These are phyloP conservation scores for Violaceomyces palustris DNA, from an alignment of 1,284 basidiomycete genomes.

Conservation along the genomic window DNA sequence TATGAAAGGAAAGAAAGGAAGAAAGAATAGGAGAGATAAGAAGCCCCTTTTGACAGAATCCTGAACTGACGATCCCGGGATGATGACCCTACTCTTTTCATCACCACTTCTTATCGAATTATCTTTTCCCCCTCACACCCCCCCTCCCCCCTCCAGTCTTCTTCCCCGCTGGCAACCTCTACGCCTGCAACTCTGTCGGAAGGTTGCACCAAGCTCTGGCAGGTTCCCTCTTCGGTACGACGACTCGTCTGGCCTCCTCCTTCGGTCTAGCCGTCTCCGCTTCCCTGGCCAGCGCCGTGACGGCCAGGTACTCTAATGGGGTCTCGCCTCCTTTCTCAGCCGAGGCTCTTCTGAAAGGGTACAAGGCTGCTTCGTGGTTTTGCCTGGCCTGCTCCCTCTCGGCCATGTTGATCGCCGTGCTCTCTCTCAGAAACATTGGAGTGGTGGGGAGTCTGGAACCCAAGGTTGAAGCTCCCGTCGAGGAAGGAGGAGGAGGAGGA, in stretches of 20 bases:
- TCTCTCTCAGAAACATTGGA: slow-evolving; percentile 24
- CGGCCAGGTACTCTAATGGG: slow-evolving; percentile 6
- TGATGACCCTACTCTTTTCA: too few species aligned
- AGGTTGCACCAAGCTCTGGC: slow-evolving; percentile 33
- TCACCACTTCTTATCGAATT: too few species aligned
- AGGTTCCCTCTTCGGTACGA: slow-evolving; percentile 45
- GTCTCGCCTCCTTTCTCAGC: slow-evolving; percentile 2
- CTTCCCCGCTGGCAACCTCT: slow-evolving; percentile 33
- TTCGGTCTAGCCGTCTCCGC: slow-evolving; percentile 39
- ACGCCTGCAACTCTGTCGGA: slow-evolving; percentile 29
- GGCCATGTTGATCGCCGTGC: slow-evolving; percentile 22
- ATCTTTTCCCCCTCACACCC: neutral
- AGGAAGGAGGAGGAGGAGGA: neutral
- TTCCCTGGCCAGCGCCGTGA: slow-evolving; percentile 33
- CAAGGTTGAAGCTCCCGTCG: slow-evolving; percentile 24
- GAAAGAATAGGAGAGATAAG: too few species aligned
- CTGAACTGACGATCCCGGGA: too few species aligned
- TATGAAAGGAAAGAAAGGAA: too few species aligned
- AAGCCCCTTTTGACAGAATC: too few species aligned
- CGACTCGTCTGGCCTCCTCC: slow-evolving; percentile 40
- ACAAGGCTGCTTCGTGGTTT: slow-evolving; percentile 37
- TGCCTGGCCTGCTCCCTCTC: slow-evolving; percentile 25
- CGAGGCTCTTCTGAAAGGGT: slow-evolving; percentile 24
- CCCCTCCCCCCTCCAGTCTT: slow-evolving; percentile 4
- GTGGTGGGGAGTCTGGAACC: slow-evolving; percentile 30